Conservation (phyloP, 805 yeast species). For the Candida maesae region DNA sequence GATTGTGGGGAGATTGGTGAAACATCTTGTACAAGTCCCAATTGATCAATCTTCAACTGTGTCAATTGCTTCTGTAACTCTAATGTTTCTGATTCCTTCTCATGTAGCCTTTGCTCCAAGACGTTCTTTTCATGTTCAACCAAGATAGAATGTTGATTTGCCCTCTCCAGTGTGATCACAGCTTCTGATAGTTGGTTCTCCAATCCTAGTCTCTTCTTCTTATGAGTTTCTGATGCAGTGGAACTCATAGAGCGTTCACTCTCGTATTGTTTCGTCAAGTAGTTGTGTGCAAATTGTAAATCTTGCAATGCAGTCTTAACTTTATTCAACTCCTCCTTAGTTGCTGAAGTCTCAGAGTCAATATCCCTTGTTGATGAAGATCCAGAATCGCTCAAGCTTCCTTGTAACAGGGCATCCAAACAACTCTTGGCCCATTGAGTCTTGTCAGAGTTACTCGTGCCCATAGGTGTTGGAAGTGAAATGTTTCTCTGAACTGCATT, state of each 20-base stretch:
- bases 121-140: constrained; percentile 36
- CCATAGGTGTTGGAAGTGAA: constrained; percentile 20
- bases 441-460: constrained; percentile 10
- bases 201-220: constrained; percentile 45
- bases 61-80: constrained; percentile 44
- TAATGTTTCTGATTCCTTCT: constrained; percentile 38
- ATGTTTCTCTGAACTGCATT: constrained; percentile 25
- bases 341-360: not conserved
- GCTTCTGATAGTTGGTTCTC: constrained; percentile 48
- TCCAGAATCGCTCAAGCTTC: not conserved
- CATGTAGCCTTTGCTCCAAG: constrained; percentile 27
- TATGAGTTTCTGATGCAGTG: constrained; percentile 48
- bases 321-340: constrained; percentile 16
- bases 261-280: constrained; percentile 63
- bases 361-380: not conserved
- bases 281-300: constrained; percentile 67
- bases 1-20: constrained; percentile 9
- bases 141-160: constrained; percentile 33
- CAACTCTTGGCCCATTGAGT: constrained; percentile 26
- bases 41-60: constrained; percentile 30
- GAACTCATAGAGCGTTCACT: constrained; percentile 56
- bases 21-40: constrained; percentile 19
- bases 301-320: constrained; percentile 62
- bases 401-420: constrained; percentile 16
- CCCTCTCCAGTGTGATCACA: constrained; percentile 34